Conservation (phyloP, 1,284 basidiomycete genomes). For the Apiotrichum sp. region DNA sequence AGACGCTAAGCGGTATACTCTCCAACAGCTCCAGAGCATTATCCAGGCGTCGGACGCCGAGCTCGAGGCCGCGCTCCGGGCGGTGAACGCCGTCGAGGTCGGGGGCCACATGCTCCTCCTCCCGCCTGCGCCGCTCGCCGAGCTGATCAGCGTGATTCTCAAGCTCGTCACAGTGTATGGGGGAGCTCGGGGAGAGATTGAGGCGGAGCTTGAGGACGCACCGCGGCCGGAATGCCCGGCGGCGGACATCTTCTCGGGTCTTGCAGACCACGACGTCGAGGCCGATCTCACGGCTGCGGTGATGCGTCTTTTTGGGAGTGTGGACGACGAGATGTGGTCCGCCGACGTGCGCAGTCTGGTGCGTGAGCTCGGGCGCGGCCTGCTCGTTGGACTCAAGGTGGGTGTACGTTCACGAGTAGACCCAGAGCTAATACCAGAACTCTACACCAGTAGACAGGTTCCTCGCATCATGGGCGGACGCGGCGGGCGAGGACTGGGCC, state of each 20-base stretch:
- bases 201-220: neutral
- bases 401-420: constrained; percentile 6
- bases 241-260: constrained; percentile 49
- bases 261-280: constrained; percentile 69
- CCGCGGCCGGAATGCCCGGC: neutral
- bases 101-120: constrained; percentile 53
- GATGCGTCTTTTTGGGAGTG: constrained; percentile 69
- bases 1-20: constrained; percentile 49
- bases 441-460: constrained; percentile 51
- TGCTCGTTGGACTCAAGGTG: constrained; percentile 62
- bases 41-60: constrained; percentile 75
- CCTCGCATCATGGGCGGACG: constrained; percentile 59
- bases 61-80: constrained; percentile 57
- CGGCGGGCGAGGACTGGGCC: constrained; percentile 69
- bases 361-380: constrained; percentile 51
- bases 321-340: constrained; percentile 37
- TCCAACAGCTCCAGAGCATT: constrained; percentile 57
- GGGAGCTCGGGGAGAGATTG: no score
- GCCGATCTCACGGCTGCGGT: constrained; percentile 60
- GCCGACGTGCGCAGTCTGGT: constrained; percentile 30
- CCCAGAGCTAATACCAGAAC: constrained; percentile 46
- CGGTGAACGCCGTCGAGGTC: constrained; percentile 64
- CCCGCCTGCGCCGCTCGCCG: constrained; percentile 58
- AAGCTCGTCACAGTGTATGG: constrained; percentile 52
- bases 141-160: constrained; percentile 66